A percentile compares a stretch with the other conserved stretches of the same genome.
phyloP scores from a whole-genome alignment of 139 green algal species.

The Chlamydomonas incerta region DNA sequence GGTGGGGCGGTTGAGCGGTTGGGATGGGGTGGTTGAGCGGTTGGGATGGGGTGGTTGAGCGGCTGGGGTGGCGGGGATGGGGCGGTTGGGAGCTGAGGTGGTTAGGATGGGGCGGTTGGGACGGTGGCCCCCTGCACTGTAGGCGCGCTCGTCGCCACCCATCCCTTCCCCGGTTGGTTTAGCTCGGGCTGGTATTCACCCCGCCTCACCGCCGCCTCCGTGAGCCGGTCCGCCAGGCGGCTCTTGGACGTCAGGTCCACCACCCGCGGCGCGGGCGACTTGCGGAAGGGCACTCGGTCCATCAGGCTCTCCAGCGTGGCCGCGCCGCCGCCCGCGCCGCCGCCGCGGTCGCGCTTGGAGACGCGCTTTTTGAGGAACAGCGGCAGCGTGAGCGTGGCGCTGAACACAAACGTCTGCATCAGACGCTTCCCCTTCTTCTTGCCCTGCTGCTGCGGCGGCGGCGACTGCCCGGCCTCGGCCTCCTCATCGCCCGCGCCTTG shows the following conservation, averaged over 20 bases:
- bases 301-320: constrained; percentile 84
- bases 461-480: background rate
- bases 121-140: too few species aligned
- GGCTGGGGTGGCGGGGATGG: too few species aligned
- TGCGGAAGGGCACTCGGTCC: constrained; percentile 77
- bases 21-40: too few species aligned
- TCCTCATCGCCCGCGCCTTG: constrained; percentile 72
- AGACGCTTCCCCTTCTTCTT: background rate
- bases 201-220: constrained; percentile 70
- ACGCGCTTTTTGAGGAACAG: constrained; percentile 75
- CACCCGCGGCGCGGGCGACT: constrained; percentile 57
- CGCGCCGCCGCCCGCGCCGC: constrained; percentile 69
- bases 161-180: too few species aligned
- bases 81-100: constrained; percentile 58
- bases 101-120: too few species aligned
- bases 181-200: too few species aligned
- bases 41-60: too few species aligned
- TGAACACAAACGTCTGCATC: constrained; percentile 97
- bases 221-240: constrained; percentile 45
- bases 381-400: constrained; percentile 95
- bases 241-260: constrained; percentile 67
- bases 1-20: background rate
- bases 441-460: background rate
- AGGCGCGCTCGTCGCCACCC: too few species aligned
- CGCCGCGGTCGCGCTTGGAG: constrained; percentile 75